phyloP scores from a whole-genome alignment of 2,329 filamentous ascomycete genomes.

The Fusarium tupiense region DNA sequence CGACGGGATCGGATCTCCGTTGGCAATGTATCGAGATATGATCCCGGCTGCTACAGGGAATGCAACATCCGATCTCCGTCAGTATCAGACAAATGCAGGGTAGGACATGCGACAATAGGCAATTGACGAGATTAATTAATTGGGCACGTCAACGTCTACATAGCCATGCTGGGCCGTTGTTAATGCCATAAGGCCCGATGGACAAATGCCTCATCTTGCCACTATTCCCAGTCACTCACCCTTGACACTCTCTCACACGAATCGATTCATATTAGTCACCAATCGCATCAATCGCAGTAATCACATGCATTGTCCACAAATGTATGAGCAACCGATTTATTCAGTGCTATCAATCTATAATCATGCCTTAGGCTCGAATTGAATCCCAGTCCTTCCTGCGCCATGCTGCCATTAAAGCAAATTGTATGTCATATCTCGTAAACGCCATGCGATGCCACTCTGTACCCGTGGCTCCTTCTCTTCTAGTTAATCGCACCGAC shows the following conservation, averaged over 20 bases:
- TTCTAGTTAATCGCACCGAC: constrained; percentile 7
- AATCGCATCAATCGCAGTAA: background rate
- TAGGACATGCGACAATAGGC: background rate
- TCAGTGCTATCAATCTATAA: constrained; percentile 37
- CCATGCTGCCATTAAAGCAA: constrained; percentile 37
- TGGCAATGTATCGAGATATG: background rate
- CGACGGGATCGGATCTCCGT: background rate
- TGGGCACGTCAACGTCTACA: background rate
- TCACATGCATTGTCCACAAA: background rate
- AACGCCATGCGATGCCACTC: constrained; percentile 38
- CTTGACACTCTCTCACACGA: background rate
- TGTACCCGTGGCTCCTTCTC: constrained; percentile 11
- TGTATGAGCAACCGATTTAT: constrained; percentile 22
- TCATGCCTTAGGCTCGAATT: constrained; percentile 1
- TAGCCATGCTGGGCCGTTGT: background rate
- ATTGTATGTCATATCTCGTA: constrained; percentile 37
- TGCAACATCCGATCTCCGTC: background rate
- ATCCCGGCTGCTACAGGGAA: background rate
- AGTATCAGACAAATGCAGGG: background rate
- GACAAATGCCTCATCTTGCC: background rate
- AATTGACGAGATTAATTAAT: background rate
- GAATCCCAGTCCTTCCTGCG: constrained; percentile 38
- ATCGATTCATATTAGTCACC: background rate
- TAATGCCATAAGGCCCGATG: background rate
- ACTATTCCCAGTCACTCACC: background rate